Evolutionary conservation across 257 asterid genomes (phyloP).

Genomic region (Oldenlandia corymbosa): DNA sequence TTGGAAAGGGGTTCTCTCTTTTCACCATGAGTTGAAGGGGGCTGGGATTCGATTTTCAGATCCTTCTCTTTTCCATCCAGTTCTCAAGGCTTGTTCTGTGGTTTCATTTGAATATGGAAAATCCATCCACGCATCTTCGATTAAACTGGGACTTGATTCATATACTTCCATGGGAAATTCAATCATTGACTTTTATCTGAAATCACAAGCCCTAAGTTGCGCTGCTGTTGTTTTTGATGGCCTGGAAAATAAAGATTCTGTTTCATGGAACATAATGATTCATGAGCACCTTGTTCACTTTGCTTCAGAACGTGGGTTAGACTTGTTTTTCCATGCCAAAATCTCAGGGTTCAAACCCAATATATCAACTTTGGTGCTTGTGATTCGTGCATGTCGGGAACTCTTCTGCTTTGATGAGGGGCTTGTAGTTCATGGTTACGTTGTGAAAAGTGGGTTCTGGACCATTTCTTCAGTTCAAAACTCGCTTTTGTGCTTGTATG

Average conservation of each 20-base stretch:
- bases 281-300: constrained; percentile 47
- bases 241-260: constrained; percentile 51
- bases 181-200: constrained; percentile 61
- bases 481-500: constrained; percentile 55
- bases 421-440: constrained; percentile 46
- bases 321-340: constrained; percentile 49
- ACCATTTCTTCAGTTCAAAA: constrained; percentile 57
- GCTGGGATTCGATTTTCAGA: constrained; percentile 40
- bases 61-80: constrained; percentile 50
- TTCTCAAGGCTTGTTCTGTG: constrained; percentile 56
- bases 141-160: constrained; percentile 63
- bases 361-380: constrained; percentile 64
- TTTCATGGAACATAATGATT: constrained; percentile 83
- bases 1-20: constrained; percentile 50
- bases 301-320: constrained; percentile 38
- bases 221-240: constrained; percentile 40
- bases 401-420: constrained; percentile 38
- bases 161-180: constrained; percentile 60
- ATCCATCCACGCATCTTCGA: constrained; percentile 52
- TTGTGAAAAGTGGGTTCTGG: constrained; percentile 50
- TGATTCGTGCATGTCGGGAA: constrained; percentile 51
- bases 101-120: constrained; percentile 38
- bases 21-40: constrained; percentile 34
- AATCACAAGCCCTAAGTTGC: constrained; percentile 49
- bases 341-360: constrained; percentile 60